Percentiles rank a stretch among this genome's conserved stretches.
These are phyloP conservation scores for Raffaelea arxii DNA, from an alignment of 2,329 filamentous ascomycete species.

Conservation along the genomic window DNA sequence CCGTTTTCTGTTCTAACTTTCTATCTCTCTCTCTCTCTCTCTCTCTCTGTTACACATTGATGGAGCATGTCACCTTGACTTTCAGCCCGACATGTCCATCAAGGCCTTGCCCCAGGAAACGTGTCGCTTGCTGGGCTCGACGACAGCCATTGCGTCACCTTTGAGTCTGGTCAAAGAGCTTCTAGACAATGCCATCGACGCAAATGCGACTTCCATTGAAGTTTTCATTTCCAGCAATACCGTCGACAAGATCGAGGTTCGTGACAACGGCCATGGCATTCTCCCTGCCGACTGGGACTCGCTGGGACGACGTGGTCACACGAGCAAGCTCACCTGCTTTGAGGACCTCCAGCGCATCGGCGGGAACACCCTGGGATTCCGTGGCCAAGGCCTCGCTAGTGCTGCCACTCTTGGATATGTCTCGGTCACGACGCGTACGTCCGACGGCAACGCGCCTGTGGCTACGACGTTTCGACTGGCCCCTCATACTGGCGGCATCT, in stretches of 20 bases:
- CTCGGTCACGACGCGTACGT: conserved; percentile 52
- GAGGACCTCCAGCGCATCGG: conserved; percentile 49
- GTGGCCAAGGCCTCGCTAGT: conserved; percentile 64
- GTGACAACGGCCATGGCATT: conserved; percentile 68
- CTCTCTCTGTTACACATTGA: background rate
- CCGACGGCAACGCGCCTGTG: conserved; percentile 51
- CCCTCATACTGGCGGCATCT: conserved; percentile 29
- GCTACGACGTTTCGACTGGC: conserved; percentile 40
- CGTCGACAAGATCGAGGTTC: conserved; percentile 58
- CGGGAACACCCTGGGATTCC: conserved; percentile 59
- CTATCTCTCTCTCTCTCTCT: background rate
- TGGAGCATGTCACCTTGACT: too few relatives aligned
- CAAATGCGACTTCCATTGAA: conserved; percentile 55
- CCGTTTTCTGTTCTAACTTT: too few relatives aligned
- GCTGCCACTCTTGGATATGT: conserved; percentile 51
- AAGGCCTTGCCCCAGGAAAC: conserved; percentile 36
- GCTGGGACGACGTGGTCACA: conserved; percentile 58
- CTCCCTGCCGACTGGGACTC: conserved; percentile 47
- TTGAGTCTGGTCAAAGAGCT: conserved; percentile 63
- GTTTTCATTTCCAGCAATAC: conserved; percentile 56
- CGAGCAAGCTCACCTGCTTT: conserved; percentile 61
- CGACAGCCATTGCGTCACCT: conserved; percentile 50
- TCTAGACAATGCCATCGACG: conserved; percentile 68
- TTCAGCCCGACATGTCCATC: conserved; percentile 43
- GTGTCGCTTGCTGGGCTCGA: conserved; percentile 48